Evolutionary conservation across 2,329 filamentous ascomycete species (phyloP), one percentile per base, ranked within the genome.

Genomic region (Cladobotryum protrusum): DNA sequence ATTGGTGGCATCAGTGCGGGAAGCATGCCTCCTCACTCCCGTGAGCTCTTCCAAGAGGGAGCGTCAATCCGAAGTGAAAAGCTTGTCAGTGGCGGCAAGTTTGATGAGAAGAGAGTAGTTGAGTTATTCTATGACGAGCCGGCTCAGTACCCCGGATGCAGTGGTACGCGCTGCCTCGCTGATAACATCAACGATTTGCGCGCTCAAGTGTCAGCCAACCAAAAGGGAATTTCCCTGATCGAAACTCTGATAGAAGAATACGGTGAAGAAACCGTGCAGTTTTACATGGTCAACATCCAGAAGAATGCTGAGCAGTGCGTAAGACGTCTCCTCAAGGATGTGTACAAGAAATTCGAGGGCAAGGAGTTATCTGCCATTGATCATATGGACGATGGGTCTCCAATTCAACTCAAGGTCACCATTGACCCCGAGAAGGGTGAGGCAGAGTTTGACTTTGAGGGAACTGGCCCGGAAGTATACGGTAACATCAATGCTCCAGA

Each of bases 121-220:
- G 81, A 91, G 54, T 69, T 89, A 0, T 73, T 93, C 11, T 82
- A 88, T 45, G 75, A 85, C 24, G 86, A 90, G 56, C 88, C 88
- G 0, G 85, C 86, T 0, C 75, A 85, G 58, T 82, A 88, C 55
- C 80, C 83, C 1, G 88, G 85, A 0, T 93, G 87, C 65, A 86
- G 83, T 49, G 88, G 88, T 2, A 90, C 88, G 1, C 74, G 88
- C 40, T 90, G 86, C 64, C 72, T 93, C 1, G 83, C 81, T 12
- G 88, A 93, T 63, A 92, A 92, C 59, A 75, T 93, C 54, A 91
- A 89, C 43, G 88, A 93, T 61, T 70, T 93, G 18, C 89, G 90
- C 63, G 88, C 88, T 0, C 88, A 92, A 62, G 84, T 92, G 4
- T 88, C 88, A 0, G 87, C 87, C 1, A 93, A 93, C 60, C 85